These are phyloP conservation scores for Oryza australiensis DNA, from an alignment of 176 grass and related monocot species.

Conservation along the genomic window DNA sequence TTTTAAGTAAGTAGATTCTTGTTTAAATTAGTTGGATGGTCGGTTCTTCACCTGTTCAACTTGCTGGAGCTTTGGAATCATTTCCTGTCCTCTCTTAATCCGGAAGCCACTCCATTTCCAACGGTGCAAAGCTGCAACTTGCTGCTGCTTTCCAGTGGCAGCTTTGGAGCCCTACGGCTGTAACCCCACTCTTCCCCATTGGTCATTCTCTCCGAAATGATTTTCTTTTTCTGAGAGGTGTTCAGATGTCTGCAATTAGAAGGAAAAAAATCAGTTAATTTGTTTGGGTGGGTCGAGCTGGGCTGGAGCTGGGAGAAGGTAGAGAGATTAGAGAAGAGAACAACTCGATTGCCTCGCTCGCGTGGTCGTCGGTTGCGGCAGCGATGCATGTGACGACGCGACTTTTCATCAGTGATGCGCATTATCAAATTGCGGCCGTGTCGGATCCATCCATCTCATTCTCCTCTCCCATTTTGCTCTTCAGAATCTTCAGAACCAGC, in stretches of 20 bases:
- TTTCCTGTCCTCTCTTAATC: background rate
- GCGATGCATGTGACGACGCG: conserved; percentile 44
- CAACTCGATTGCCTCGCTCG: conserved; percentile 48
- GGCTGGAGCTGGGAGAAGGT: background rate
- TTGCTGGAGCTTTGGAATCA: conserved; percentile 30
- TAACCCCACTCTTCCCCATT: background rate
- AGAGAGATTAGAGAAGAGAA: conserved; percentile 14
- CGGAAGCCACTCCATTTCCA: conserved; percentile 19
- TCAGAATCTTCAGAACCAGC: background rate
- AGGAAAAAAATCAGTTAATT: background rate
- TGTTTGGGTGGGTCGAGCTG: background rate
- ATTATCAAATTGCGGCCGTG: conserved; percentile 52
- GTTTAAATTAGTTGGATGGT: background rate
- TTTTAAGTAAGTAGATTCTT: background rate
- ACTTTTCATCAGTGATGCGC: conserved; percentile 37
- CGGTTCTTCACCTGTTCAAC: background rate
- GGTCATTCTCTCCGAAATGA: background rate
- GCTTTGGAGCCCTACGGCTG: background rate
- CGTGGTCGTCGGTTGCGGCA: conserved; percentile 49
- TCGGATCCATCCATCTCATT: conserved; percentile 22
- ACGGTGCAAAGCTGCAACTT: conserved; percentile 28
- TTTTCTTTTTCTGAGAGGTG: background rate
- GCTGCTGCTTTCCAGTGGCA: conserved; percentile 5
- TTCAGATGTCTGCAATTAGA: background rate
- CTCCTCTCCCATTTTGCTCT: no score